phyloP scores from a whole-genome alignment of 2,329 filamentous ascomycete species.

The Colletotrichum noveboracense region DNA sequence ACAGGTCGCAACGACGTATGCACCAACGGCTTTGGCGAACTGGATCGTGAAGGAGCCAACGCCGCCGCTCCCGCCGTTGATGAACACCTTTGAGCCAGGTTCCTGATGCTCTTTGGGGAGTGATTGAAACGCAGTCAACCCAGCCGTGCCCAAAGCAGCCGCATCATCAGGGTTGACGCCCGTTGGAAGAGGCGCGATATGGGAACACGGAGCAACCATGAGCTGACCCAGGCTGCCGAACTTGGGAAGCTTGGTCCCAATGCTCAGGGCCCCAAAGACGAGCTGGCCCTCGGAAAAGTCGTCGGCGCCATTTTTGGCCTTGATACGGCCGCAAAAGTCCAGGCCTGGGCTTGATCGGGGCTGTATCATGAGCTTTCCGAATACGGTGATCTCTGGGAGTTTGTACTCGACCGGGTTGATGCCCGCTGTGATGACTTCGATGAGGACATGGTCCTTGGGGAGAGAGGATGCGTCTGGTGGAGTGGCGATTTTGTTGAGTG shows the following conservation, averaged over 20 bases:
- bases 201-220: neutral
- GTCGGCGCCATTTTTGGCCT: slow-evolving; percentile 22
- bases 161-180: slow-evolving; percentile 23
- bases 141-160: slow-evolving; percentile 26
- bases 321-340: slow-evolving; percentile 57
- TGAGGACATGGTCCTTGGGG: slow-evolving; percentile 36
- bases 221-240: slow-evolving; percentile 25
- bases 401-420: slow-evolving; percentile 58
- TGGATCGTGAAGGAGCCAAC: slow-evolving; percentile 42
- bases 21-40: slow-evolving; percentile 38
- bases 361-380: slow-evolving; percentile 29
- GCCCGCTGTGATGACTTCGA: slow-evolving; percentile 45
- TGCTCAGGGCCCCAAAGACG: slow-evolving; percentile 20
- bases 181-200: slow-evolving; percentile 11
- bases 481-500: neutral
- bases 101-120: slow-evolving; percentile 9
- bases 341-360: slow-evolving; percentile 40
- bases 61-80: slow-evolving; percentile 43
- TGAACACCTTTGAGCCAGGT: slow-evolving; percentile 27
- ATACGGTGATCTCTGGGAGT: slow-evolving; percentile 40
- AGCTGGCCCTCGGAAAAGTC: slow-evolving; percentile 19
- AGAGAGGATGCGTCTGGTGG: neutral
- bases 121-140: slow-evolving; percentile 26
- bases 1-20: slow-evolving; percentile 36
- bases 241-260: neutral